Evolutionary conservation across 2,329 filamentous ascomycete genomes (phyloP).

Genomic region (Coniella vitis): DNA sequence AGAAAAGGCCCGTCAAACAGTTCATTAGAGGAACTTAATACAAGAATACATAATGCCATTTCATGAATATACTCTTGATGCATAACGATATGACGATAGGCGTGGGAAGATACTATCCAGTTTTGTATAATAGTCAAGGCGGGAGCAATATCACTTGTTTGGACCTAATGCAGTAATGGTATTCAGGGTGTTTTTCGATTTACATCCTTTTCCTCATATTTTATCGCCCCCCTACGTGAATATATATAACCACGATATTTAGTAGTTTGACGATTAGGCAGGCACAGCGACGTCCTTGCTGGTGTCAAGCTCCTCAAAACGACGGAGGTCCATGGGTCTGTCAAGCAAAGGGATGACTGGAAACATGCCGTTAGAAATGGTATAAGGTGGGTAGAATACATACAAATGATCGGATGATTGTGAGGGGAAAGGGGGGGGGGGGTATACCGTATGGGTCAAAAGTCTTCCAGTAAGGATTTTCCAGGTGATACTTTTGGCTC

Average conservation of each 20-base stretch:
- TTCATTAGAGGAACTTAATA: conserved; percentile 20
- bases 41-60: conserved; percentile 17
- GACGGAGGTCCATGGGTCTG: conserved; percentile 60
- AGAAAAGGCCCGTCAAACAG: conserved; percentile 13
- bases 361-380: neutral
- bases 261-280: conserved; percentile 5
- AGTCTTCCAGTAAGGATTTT: conserved; percentile 69
- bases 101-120: too few species aligned
- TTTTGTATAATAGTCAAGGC: neutral
- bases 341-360: conserved; percentile 58
- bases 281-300: conserved; percentile 39
- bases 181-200: too few species aligned
- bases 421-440: neutral
- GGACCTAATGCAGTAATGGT: too few species aligned
- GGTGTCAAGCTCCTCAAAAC: conserved; percentile 61
- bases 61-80: neutral
- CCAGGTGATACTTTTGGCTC: conserved; percentile 56
- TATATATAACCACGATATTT: too few species aligned
- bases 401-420: too few species aligned
- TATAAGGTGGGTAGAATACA: too few species aligned
- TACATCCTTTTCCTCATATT: too few species aligned
- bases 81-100: too few species aligned
- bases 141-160: neutral
- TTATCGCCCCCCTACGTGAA: too few species aligned
- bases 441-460: conserved; percentile 56